Evolutionary conservation across 2,329 filamentous ascomycete genomes (phyloP).

Genomic region (Furcasterigmium furcatum): DNA sequence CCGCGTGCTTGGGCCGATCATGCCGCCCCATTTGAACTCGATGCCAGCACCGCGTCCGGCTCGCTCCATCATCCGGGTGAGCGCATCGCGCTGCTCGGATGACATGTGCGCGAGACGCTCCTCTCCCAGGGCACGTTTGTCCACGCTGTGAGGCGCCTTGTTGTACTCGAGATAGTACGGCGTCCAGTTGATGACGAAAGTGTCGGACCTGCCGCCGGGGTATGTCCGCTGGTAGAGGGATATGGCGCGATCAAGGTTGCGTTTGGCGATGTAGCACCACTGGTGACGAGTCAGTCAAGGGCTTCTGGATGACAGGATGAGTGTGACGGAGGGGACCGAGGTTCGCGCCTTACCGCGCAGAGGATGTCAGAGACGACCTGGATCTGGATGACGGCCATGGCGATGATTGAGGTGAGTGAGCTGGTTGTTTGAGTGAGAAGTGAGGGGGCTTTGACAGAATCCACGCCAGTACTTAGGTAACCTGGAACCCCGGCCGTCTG

Average conservation of each 20-base stretch:
- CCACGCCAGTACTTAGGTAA: no score
- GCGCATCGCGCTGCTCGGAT: conserved; percentile 19
- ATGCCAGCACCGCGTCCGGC: conserved; percentile 27
- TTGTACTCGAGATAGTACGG: conserved; percentile 32
- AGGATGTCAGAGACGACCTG: conserved; percentile 25
- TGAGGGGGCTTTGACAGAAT: no score
- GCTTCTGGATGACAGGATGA: neutral
- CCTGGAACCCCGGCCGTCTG: no score
- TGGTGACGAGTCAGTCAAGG: conserved; percentile 1
- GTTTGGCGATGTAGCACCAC: conserved; percentile 38
- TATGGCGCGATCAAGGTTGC: conserved; percentile 31
- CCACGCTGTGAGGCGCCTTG: conserved; percentile 15
- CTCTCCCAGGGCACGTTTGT: conserved; percentile 16
- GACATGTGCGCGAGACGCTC: conserved; percentile 17
- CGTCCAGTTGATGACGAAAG: conserved; percentile 28
- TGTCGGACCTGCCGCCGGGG: conserved; percentile 28
- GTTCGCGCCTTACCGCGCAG: conserved; percentile 19
- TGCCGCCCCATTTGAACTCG: conserved; percentile 25
- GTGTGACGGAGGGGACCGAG: neutral
- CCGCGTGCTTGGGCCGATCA: conserved; percentile 26
- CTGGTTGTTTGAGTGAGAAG: no score
- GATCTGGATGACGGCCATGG: conserved; percentile 16
- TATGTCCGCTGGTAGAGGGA: conserved; percentile 33
- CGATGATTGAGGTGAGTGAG: no score
- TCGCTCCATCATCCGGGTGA: conserved; percentile 19